These are phyloP conservation scores for Candolleomyces efflorescens DNA, from an alignment of 768 basidiomycete species.

Conservation along the genomic window DNA sequence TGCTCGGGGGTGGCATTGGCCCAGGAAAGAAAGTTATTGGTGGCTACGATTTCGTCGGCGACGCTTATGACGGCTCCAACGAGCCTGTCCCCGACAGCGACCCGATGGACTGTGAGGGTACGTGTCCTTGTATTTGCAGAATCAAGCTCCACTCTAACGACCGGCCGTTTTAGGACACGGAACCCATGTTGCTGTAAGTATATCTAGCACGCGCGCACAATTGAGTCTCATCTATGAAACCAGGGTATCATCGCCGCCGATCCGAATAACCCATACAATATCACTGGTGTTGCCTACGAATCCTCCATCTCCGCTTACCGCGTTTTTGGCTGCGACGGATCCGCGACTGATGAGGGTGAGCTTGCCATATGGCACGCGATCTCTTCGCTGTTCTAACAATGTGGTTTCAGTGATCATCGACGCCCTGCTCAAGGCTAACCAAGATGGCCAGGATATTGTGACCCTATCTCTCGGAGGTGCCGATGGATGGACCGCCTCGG, in stretches of 20 bases:
- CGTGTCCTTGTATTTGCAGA: slow-evolving; percentile 1
- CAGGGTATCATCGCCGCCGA: slow-evolving; percentile 61
- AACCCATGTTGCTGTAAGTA: slow-evolving; percentile 51
- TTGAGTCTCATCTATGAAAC: not conserved
- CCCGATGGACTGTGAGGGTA: slow-evolving; percentile 47
- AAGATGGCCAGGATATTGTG: slow-evolving; percentile 57
- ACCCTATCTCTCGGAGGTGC: slow-evolving; percentile 62
- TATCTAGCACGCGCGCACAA: slow-evolving; percentile 17
- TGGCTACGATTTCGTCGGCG: slow-evolving; percentile 57
- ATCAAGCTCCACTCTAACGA: not conserved
- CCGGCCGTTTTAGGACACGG: slow-evolving; percentile 33
- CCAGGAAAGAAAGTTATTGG: slow-evolving; percentile 50
- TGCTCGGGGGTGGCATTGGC: slow-evolving; percentile 51
- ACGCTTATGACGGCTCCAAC: slow-evolving; percentile 45
- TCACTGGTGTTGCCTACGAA: slow-evolving; percentile 66
- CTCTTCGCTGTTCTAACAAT: not conserved
- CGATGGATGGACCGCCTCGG: slow-evolving; percentile 60
- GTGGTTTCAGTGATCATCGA: slow-evolving; percentile 33
- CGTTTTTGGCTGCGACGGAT: slow-evolving; percentile 57
- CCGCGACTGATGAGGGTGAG: slow-evolving; percentile 49
- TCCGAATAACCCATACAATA: slow-evolving; percentile 56
- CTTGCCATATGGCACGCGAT: not conserved
- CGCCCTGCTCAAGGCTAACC: slow-evolving; percentile 45
- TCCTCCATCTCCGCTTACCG: slow-evolving; percentile 52
- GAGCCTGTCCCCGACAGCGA: slow-evolving; percentile 46